Percentiles rank a stretch among this genome's conserved stretches.
Evolutionary conservation across 768 basidiomycete genomes (phyloP).

Genomic region (Hygrophorus pudorinus): DNA sequence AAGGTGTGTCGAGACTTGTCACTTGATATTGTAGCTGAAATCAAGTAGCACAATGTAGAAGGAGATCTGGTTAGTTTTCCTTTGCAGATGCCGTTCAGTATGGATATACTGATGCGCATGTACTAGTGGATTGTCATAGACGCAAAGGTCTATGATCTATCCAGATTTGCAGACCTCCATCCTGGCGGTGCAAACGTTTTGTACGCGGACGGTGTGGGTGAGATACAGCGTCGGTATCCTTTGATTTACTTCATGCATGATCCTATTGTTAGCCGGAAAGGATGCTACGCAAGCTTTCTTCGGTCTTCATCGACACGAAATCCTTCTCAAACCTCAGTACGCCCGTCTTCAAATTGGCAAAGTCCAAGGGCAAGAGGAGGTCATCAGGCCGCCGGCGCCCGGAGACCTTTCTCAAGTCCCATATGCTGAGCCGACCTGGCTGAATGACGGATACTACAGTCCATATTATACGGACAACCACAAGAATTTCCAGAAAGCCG

Average conservation of each 20-base stretch:
- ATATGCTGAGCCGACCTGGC: slow-evolving; percentile 83
- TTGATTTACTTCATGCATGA: neutral
- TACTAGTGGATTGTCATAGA: slow-evolving; percentile 80
- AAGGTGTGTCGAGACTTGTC: slow-evolving; percentile 34
- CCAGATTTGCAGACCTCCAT: slow-evolving; percentile 74
- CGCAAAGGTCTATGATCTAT: slow-evolving; percentile 72
- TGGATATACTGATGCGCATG: slow-evolving; percentile 1
- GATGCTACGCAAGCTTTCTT: slow-evolving; percentile 79
- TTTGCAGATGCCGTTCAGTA: neutral
- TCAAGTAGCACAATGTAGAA: slow-evolving; percentile 70
- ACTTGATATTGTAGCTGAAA: neutral
- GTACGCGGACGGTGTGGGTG: slow-evolving; percentile 55
- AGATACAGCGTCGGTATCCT: slow-evolving; percentile 12
- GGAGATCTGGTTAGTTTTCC: slow-evolving; percentile 58
- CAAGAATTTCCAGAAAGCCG: slow-evolving; percentile 60
- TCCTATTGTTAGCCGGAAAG: slow-evolving; percentile 43
- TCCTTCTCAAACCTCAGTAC: slow-evolving; percentile 66
- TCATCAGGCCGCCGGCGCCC: slow-evolving; percentile 40
- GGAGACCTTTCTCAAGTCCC: slow-evolving; percentile 71
- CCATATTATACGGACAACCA: slow-evolving; percentile 78
- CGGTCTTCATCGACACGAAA: slow-evolving; percentile 75
- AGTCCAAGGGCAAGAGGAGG: slow-evolving; percentile 45
- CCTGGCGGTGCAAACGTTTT: slow-evolving; percentile 77
- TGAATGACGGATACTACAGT: slow-evolving; percentile 52
- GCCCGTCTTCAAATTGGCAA: slow-evolving; percentile 59